Evolutionary conservation across 2,329 filamentous ascomycete species (phyloP).

Genomic region (Xylaria sp.): DNA sequence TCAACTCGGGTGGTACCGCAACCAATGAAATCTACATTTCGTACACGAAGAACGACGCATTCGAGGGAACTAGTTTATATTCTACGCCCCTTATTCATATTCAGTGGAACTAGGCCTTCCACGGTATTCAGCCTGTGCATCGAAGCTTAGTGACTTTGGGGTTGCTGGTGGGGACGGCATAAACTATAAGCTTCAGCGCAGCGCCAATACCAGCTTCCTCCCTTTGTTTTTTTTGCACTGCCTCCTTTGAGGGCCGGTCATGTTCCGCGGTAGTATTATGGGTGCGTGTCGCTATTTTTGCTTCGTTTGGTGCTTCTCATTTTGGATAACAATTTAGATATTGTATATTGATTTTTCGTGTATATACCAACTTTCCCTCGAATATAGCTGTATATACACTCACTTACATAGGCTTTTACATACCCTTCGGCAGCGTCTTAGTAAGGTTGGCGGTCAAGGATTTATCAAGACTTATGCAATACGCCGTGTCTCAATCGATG

Average conservation of each 20-base stretch:
- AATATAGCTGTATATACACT: constrained; percentile 7
- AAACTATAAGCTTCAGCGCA: neutral
- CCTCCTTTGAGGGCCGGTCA: neutral
- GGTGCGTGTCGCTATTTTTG: neutral
- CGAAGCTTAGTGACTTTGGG: neutral
- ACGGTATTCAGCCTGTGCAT: neutral
- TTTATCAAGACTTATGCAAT: too few species aligned
- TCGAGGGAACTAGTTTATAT: constrained; percentile 17
- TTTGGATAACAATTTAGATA: neutral
- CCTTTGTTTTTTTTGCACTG: neutral
- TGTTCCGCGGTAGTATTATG: too few species aligned
- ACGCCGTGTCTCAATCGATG: too few species aligned
- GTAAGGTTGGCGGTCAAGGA: too few species aligned
- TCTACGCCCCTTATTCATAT: constrained; percentile 39
- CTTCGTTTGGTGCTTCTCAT: neutral
- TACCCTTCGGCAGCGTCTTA: too few species aligned
- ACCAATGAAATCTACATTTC: constrained; percentile 41
- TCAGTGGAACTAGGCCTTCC: constrained; percentile 31
- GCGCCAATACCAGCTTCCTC: neutral
- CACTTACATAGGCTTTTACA: neutral
- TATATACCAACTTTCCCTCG: constrained; percentile 8
- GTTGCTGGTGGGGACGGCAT: neutral
- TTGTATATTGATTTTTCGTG: neutral
- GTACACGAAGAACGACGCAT: constrained; percentile 36
- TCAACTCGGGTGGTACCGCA: constrained; percentile 26